Base-by-base conservation (phyloP, 495 filamentous ascomycete species). In the Lasiosphaeris hirsuta region DNA sequence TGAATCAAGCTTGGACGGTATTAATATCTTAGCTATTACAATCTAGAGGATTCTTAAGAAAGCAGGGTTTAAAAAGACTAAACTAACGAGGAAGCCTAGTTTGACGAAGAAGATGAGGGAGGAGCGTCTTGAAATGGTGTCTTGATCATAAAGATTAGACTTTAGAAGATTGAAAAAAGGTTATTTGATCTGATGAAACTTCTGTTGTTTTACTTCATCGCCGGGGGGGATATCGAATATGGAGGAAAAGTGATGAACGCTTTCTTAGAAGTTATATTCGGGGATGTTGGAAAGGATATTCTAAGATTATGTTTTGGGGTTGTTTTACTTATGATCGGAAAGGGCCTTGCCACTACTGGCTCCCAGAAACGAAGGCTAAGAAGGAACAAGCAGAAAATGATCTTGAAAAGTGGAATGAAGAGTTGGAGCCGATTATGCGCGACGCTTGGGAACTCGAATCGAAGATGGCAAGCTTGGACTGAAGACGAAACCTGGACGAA, bases 301-400 rank as follows among this genome's bases (percentile, higher is more conserved):
- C 53, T 7, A 56, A 74, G 57, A 75, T 75, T 56, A 70, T 73
- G 56, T 77, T 72, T 58, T 77, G 48, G 63, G 63, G 61, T 8
- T 66, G 35, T 58, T 77, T 75, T 61, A 54, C 53, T 0, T 73
- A 72, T 23, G 55, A 75, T 66, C 9, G 46, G 9, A 75, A 75
- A 51, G 66, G 72, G 0, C 64, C 63, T 45, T 75, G 43, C 53
- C 42, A 72, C 68, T 57, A 62, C 37, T 68, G 47, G 63, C 59
- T 64, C 37, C 49, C 42, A 30, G 64, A 71, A 43, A 68, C 66
- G 37, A 19, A 44, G 1, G 47, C 19, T 42, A 51, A 66, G 34
- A 63, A 63, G 38, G 48, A 63, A 43, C 35, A 49, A 46, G 14
- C 52, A 19, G 60, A 67, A 42, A 49, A 49, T 34, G 59, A 54